Conservation (phyloP, 805 yeast species). For the Lachancea lanzarotensis region DNA sequence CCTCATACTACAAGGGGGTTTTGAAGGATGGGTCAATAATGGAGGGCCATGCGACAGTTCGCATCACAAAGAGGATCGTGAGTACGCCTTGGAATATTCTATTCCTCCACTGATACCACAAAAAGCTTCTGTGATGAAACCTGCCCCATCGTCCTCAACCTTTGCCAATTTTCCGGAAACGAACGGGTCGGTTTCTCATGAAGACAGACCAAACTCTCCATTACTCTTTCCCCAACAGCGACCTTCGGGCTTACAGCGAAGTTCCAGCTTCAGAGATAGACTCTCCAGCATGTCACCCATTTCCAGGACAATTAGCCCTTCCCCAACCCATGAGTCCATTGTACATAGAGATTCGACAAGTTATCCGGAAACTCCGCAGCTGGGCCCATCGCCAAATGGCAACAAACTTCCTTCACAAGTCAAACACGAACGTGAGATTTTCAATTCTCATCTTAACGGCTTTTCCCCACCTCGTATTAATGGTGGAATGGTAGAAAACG, state of each 20-base stretch:
- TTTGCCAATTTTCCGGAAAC: not conserved
- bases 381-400: slow-evolving; percentile 5
- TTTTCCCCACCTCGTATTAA: slow-evolving; percentile 2
- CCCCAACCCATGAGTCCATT: slow-evolving; percentile 5
- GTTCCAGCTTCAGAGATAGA: slow-evolving; percentile 20
- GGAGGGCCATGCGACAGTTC: slow-evolving; percentile 12
- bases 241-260: slow-evolving; percentile 14
- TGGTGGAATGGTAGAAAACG: not conserved
- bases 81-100: slow-evolving; percentile 2
- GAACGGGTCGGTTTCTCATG: slow-evolving; percentile 10
- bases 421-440: not conserved
- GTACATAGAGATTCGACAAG: slow-evolving; percentile 10
- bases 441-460: slow-evolving; percentile 7
- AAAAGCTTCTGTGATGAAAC: not conserved
- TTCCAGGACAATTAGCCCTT: slow-evolving; percentile 11
- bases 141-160: slow-evolving; percentile 12
- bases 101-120: slow-evolving; percentile 2
- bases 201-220: slow-evolving; percentile 5
- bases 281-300: slow-evolving; percentile 12
- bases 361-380: slow-evolving; percentile 27
- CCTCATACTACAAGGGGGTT: slow-evolving; percentile 21
- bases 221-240: slow-evolving; percentile 15
- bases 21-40: slow-evolving; percentile 21
- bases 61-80: not conserved
- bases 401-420: slow-evolving; percentile 1